Evolutionary conservation across 1,284 basidiomycete genomes (phyloP), one percentile per base, ranked within the genome.

Genomic region (Microbotryum silenes-acaulis): DNA sequence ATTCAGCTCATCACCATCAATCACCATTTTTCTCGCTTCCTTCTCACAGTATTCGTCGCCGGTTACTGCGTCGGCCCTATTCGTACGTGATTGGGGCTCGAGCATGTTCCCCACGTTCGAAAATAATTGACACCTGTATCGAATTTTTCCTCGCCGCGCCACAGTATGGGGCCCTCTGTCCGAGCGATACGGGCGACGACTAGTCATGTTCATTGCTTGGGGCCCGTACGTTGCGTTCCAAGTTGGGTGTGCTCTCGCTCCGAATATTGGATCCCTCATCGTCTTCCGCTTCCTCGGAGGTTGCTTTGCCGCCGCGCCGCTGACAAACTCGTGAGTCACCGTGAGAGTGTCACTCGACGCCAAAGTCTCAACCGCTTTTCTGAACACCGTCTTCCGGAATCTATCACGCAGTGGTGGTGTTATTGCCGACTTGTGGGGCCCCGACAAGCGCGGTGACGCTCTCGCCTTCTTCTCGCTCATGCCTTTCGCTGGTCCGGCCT

Each of bases 241-340:
- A 77, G 77, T 87, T 31, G 85, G 82, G 21, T 81, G 81, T 57
- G 85, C 85, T 2, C 76, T 88, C 1, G 76, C 83, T 0, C 76
- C 78, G 31, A 87, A 86, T 73, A 82, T 81, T 0, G 82, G 78
- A 5, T 76, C 80, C 0, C 77, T 88, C 58, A 78, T 89, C 47
- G 75, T 84, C 42, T 85, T 87, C 74, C 81, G 86, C n/a, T 85
- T 88, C 74, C 72, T 88, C 7, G 80, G 82, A 2, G 86, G 86
- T 0, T 78, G 77, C 3, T 87, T 87, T 65, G 80, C 77, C 31
- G 56, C 76, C 12, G 70, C 72, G 23, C 73, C 77, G 16, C 63
- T 73, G 12, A 73, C 72, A 20, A 71, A 70, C 53, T 67, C 71
- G 29, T 37, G 14, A 37, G 37, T 27, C 27, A 27, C 27, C 27